Conservation (phyloP, 208 protist genomes). For the Trypanosoma caninum region DNA sequence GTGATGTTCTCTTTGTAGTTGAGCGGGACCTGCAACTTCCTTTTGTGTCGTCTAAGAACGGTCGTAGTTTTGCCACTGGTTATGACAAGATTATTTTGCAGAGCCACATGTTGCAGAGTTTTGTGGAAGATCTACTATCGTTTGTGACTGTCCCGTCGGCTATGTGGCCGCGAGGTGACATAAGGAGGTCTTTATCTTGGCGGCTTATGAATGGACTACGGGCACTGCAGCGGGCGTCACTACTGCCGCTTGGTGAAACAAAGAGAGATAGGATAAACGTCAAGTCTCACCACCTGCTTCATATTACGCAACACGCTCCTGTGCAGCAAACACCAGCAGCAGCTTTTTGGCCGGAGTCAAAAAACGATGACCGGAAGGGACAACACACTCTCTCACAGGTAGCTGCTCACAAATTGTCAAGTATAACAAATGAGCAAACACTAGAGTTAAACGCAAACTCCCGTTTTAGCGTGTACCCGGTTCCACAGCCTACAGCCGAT, state of each 20-base stretch:
- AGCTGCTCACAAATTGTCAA: too few relatives aligned
- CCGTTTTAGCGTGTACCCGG: conserved; percentile 4
- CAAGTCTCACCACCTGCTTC: too few relatives aligned
- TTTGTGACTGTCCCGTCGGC: conserved; percentile 22
- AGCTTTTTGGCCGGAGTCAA: too few relatives aligned
- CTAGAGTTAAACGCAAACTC: not conserved
- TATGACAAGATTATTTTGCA: not conserved
- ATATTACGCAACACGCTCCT: too few relatives aligned
- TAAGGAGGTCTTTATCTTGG: conserved; percentile 4
- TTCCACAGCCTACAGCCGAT: conserved; percentile 3
- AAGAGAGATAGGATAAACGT: too few relatives aligned
- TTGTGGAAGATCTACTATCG: conserved; percentile 10
- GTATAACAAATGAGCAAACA: not conserved
- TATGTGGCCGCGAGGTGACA: not conserved
- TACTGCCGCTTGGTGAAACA: not conserved
- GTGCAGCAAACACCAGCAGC: not conserved
- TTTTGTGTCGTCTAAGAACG: not conserved
- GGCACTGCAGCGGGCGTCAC: not conserved
- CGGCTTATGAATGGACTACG: conserved; percentile 8
- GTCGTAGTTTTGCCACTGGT: not conserved
- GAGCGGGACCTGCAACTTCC: conserved; percentile 23
- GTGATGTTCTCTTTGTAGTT: conserved; percentile 8
- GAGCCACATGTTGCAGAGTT: not conserved
- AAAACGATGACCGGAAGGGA: too few relatives aligned
- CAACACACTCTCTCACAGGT: too few relatives aligned